Percentiles rank a stretch among this genome's conserved stretches.
Conservation (phyloP, 352 stramenopile species). For the Nothophytophthora sp. region DNA sequence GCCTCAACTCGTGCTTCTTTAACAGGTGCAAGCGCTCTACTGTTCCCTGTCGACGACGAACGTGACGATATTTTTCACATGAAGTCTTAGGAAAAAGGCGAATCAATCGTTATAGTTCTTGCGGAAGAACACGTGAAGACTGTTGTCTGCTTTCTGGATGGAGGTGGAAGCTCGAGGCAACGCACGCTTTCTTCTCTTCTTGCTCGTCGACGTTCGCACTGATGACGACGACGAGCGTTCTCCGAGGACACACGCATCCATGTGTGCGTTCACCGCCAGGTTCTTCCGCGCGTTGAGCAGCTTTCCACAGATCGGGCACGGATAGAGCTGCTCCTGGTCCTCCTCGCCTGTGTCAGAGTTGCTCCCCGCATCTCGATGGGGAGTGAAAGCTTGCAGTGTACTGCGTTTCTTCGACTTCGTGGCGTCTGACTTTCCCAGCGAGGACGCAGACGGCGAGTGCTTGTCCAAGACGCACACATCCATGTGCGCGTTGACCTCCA, state of each 20-base stretch:
- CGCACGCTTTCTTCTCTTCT: conserved; percentile 13
- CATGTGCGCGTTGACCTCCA: conserved; percentile 69
- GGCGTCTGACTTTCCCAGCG: not conserved
- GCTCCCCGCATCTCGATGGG: conserved; percentile 1
- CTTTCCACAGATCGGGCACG: conserved; percentile 61
- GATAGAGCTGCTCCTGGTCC: too few relatives aligned
- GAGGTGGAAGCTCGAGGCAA: conserved; percentile 3
- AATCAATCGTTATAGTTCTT: conserved; percentile 19
- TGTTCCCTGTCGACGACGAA: too few relatives aligned
- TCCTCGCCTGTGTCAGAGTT: conserved; percentile 7
- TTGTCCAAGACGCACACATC: conserved; percentile 44
- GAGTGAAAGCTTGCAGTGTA: conserved; percentile 7
- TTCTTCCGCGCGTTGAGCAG: conserved; percentile 50
- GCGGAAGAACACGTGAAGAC: conserved; percentile 31
- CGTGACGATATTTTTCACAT: too few relatives aligned
- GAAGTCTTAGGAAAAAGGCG: too few relatives aligned
- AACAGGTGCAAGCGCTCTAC: too few relatives aligned
- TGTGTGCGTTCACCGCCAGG: conserved; percentile 62
- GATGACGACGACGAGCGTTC: conserved; percentile 2
- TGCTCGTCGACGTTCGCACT: conserved; percentile 2
- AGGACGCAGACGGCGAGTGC: conserved; percentile 2
- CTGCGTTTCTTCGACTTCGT: conserved; percentile 16
- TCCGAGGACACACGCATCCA: conserved; percentile 47
- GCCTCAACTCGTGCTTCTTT: too few relatives aligned
- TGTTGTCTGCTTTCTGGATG: conserved; percentile 20